phyloP scores from a whole-genome alignment of 83 land plant species.

The Larix sibirica region DNA sequence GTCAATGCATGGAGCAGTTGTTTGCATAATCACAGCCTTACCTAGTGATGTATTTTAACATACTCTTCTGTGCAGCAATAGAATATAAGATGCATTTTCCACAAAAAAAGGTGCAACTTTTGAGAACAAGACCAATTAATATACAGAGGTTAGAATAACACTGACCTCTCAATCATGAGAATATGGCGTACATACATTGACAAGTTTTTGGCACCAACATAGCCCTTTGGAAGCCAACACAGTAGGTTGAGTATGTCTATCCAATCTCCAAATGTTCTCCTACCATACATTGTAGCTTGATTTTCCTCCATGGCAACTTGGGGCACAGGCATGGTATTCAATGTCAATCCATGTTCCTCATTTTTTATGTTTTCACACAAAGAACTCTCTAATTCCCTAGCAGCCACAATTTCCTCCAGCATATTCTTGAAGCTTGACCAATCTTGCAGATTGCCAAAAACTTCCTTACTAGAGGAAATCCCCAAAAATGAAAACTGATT shows the following conservation, averaged over 20 bases:
- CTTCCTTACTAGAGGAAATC: conserved; percentile 10
- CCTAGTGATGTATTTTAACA: too few relatives aligned
- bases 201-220: conserved; percentile 24
- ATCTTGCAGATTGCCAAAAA: conserved; percentile 36
- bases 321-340: not conserved
- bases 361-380: not conserved
- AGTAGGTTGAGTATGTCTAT: conserved; percentile 42
- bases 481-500: conserved; percentile 10
- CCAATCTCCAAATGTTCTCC: conserved; percentile 18
- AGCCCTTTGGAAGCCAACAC: conserved; percentile 40
- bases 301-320: not conserved
- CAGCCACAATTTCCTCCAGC: conserved; percentile 17
- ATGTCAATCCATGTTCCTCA: not conserved
- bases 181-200: conserved; percentile 20
- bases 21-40: too few relatives aligned
- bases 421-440: conserved; percentile 29
- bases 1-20: too few relatives aligned
- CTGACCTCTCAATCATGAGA: conserved; percentile 59
- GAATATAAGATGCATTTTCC: too few relatives aligned
- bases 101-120: not conserved
- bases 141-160: not conserved
- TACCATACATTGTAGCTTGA: not conserved
- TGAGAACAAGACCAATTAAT: not conserved
- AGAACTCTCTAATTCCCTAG: not conserved
- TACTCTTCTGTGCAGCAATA: too few relatives aligned